These are phyloP conservation scores for Cladophialophora exuberans DNA, from an alignment of 2,329 filamentous ascomycete genomes.

Conservation along the genomic window DNA sequence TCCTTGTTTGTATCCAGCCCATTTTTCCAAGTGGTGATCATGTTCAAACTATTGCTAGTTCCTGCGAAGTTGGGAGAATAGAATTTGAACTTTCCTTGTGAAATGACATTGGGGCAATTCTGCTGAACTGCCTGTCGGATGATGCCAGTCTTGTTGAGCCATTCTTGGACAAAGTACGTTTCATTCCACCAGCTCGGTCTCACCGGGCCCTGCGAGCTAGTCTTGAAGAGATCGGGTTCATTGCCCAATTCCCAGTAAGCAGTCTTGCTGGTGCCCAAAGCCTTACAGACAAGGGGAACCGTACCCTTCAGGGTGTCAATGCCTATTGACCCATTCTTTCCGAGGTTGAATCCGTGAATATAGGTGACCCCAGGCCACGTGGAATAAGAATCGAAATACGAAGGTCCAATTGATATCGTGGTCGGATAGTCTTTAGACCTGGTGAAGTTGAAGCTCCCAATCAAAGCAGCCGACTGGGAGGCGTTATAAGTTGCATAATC, in stretches of 20 bases:
- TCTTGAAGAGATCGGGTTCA: constrained; percentile 64
- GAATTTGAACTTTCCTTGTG: constrained; percentile 51
- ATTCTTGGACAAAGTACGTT: constrained; percentile 59
- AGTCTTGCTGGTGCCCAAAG: constrained; percentile 54
- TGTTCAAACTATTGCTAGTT: constrained; percentile 55
- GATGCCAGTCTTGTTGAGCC: constrained; percentile 57
- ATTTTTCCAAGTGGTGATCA: constrained; percentile 55
- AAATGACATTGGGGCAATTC: constrained; percentile 55
- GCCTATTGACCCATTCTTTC: constrained; percentile 56
- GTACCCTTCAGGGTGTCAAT: constrained; percentile 59
- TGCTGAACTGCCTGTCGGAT: constrained; percentile 53
- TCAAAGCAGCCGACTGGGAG: constrained; percentile 53
- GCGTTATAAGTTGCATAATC: constrained; percentile 65
- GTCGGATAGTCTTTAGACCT: constrained; percentile 63
- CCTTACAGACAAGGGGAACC: constrained; percentile 61
- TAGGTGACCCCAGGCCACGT: constrained; percentile 61
- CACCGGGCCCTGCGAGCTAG: constrained; percentile 55
- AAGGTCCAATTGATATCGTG: constrained; percentile 62
- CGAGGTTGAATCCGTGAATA: constrained; percentile 65
- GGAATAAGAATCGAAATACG: constrained; percentile 65
- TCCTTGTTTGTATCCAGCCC: constrained; percentile 55
- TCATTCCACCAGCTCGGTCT: constrained; percentile 60
- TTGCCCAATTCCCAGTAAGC: constrained; percentile 67
- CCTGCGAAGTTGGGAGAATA: constrained; percentile 64
- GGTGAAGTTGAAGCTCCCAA: constrained; percentile 56